A percentile compares a stretch with the other conserved stretches of the same genome.
Evolutionary conservation across 352 stramenopile species (phyloP).

Genomic region (Peronospora destructor): DNA sequence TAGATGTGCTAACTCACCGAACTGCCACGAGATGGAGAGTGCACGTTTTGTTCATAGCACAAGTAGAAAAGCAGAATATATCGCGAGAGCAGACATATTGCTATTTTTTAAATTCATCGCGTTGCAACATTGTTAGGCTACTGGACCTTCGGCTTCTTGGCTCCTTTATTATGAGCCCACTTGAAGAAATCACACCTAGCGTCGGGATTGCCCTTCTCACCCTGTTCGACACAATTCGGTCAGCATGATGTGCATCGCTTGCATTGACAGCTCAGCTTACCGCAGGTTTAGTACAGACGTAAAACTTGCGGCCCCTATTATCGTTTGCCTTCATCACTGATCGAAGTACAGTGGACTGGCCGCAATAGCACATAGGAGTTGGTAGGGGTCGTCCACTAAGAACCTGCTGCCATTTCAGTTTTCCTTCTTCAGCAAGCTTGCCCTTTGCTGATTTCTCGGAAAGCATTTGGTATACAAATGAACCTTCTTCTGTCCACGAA

Average conservation of each 20-base stretch:
- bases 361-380: slow-evolving; percentile 61
- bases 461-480: slow-evolving; percentile 10
- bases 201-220: slow-evolving; percentile 69
- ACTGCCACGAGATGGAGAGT: slow-evolving; percentile 9
- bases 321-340: slow-evolving; percentile 74
- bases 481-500: neutral
- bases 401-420: slow-evolving; percentile 50
- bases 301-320: slow-evolving; percentile 83
- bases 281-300: slow-evolving; percentile 76
- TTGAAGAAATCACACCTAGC: slow-evolving; percentile 84
- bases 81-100: slow-evolving; percentile 20
- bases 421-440: slow-evolving; percentile 30
- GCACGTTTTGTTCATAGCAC: slow-evolving; percentile 22
- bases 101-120: slow-evolving; percentile 7
- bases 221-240: slow-evolving; percentile 29
- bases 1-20: slow-evolving; percentile 29
- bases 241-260: neutral
- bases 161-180: slow-evolving; percentile 46
- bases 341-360: slow-evolving; percentile 61
- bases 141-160: slow-evolving; percentile 19
- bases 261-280: slow-evolving; percentile 21
- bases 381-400: slow-evolving; percentile 51
- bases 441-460: slow-evolving; percentile 27
- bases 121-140: slow-evolving; percentile 1
- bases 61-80: slow-evolving; percentile 36